Base-by-base conservation (phyloP, 139 green algal genomes). In the Axilococcus clingmanii region DNA sequence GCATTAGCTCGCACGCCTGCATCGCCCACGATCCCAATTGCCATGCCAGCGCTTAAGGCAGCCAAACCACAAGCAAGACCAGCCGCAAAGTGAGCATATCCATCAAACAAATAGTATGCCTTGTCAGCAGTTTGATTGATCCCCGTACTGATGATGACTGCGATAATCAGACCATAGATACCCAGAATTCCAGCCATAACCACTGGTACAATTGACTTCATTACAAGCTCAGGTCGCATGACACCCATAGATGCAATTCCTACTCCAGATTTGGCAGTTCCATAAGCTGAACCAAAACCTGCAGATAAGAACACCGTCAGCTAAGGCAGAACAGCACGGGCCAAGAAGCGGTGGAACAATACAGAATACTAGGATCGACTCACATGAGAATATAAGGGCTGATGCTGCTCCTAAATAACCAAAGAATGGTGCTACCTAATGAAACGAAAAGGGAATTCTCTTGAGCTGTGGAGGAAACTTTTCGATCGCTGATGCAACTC, bases 141-240 rank as follows among this genome's bases (percentile, higher is more conserved):
- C 65, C 83, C 83, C 14, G 88, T 98, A 54, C 69, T 85, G 68
- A 99, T 97, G 63, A 99, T 94, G 43, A 98, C 93, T 27, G 93
- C 88, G 65, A 99, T 97, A 69, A 99, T 98, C 11, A 99, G 86
- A 40, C 93, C 93, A 74, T 99, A 99, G 63, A 99, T 99, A 61
- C 93, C 93, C 36, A 99, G 77, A 59, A 99, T 82, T 81, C 93
- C 93, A 55, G 93, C 92, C 92, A 99, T 97, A 66, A 99, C 87
- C 35, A 98, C 65, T 20, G 93, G 92, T 11, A 99, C 80, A 55
- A 99, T 97, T 47, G 84, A 95, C 82, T 99, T 99, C 92, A 99
- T 99, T 27, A 99, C 93, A 57, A 99, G 79, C 74, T 99, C 93
- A 5, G 93, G 93, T 27, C 93, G 74, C 88, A 99, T 95, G 11